Evolutionary conservation across 2,329 filamentous ascomycete species (phyloP).

Genomic region (Fusarium sp.): DNA sequence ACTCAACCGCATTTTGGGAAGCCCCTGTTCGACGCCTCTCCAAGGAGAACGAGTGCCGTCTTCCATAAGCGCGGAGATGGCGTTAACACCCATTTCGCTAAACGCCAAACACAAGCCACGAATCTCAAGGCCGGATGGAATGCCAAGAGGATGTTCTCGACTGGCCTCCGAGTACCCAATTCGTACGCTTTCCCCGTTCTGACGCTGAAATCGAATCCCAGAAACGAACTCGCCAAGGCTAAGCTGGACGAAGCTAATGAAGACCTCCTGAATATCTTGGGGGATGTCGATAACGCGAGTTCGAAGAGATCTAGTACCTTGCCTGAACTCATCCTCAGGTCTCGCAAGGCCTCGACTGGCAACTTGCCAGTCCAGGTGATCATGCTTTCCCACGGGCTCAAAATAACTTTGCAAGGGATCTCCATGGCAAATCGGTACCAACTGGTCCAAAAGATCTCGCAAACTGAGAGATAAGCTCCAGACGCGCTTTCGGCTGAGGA

Average conservation of each 20-base stretch:
- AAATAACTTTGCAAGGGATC: conserved; percentile 1
- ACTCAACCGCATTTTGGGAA: not conserved
- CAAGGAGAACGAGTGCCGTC: conserved; percentile 1
- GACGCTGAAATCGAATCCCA: conserved; percentile 5
- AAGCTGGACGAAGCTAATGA: conserved; percentile 5
- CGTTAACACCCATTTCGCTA: conserved; percentile 1
- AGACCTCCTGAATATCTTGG: not conserved
- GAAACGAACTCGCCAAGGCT: conserved; percentile 3
- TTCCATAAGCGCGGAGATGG: not conserved
- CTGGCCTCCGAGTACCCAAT: conserved; percentile 3
- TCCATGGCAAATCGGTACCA: conserved; percentile 1
- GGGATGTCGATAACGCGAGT: conserved; percentile 3
- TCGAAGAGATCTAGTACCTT: conserved; percentile 9
- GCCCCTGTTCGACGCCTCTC: conserved; percentile 1
- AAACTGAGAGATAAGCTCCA: conserved; percentile 9
- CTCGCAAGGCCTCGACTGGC: conserved; percentile 7
- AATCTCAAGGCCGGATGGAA: not conserved
- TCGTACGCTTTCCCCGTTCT: not conserved
- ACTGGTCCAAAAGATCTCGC: not conserved
- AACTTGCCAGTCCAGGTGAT: not conserved
- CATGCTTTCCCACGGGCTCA: not conserved
- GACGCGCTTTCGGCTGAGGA: conserved; percentile 17
- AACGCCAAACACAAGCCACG: conserved; percentile 8
- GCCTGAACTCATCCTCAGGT: not conserved
- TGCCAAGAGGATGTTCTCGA: not conserved